Conservation (phyloP, 345 rosid genomes). For the Atalantia buxifolia region DNA sequence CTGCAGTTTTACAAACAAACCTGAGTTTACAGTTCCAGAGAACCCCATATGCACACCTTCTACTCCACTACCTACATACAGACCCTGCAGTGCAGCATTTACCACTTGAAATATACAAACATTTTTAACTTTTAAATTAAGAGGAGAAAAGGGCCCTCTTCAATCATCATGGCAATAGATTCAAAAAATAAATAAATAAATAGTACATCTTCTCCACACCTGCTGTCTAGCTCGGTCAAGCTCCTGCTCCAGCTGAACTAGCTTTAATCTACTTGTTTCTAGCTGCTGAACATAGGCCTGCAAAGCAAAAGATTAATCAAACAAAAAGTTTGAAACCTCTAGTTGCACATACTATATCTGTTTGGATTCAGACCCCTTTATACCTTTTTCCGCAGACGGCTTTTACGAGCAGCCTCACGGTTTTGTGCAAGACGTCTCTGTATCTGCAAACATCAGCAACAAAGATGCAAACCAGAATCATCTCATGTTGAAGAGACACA, state of each 20-base stretch:
- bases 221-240: slow-evolving; percentile 76
- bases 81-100: slow-evolving; percentile 45
- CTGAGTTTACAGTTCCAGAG: slow-evolving; percentile 56
- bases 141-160: neutral
- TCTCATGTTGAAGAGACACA: neutral
- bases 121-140: neutral
- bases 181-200: neutral
- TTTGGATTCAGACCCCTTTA: neutral
- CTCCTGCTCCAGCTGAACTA: slow-evolving; percentile 86
- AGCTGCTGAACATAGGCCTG: slow-evolving; percentile 97
- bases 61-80: slow-evolving; percentile 47
- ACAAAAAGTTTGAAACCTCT: slow-evolving; percentile 1
- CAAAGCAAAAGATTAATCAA: slow-evolving; percentile 18
- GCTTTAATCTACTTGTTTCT: slow-evolving; percentile 85
- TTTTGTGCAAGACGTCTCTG: slow-evolving; percentile 96
- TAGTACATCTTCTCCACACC: slow-evolving; percentile 30
- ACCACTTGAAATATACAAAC: neutral
- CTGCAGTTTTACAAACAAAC: slow-evolving; percentile 35
- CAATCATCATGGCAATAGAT: neutral
- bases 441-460: slow-evolving; percentile 36
- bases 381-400: slow-evolving; percentile 96
- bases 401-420: slow-evolving; percentile 97
- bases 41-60: slow-evolving; percentile 52
- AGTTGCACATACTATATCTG: neutral
- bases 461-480: neutral